Percentiles rank a stretch among this genome's conserved stretches.
Evolutionary conservation across 73 alveolate genomes (phyloP).

Genomic region (Breviolum minutum): DNA sequence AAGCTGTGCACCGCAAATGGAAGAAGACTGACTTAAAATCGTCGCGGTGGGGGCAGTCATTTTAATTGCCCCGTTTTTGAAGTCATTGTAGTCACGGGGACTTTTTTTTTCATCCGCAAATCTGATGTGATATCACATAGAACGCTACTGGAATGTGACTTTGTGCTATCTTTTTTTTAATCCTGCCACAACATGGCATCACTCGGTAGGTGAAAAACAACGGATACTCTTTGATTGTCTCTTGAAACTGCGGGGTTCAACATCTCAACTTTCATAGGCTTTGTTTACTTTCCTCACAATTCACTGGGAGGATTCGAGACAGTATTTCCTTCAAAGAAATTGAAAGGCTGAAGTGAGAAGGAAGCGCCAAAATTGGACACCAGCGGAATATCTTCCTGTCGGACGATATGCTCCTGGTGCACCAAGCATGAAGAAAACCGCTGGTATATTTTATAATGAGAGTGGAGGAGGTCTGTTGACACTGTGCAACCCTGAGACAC

Average conservation of each 20-base stretch:
- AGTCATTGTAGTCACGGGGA: no score
- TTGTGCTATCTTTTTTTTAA: no score
- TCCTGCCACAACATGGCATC: no score
- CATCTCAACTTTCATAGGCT: not conserved
- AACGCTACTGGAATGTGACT: no score
- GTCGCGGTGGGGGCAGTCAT: no score
- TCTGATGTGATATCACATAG: no score
- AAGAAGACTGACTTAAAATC: no score
- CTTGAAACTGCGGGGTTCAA: not conserved
- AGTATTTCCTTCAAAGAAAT: slow-evolving; percentile 66
- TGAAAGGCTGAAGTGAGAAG: slow-evolving; percentile 79
- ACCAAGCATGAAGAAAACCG: not conserved
- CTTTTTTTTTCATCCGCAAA: no score
- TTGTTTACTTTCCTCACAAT: not conserved
- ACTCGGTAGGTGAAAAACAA: not conserved
- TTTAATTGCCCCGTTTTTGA: no score
- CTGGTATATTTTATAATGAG: not conserved
- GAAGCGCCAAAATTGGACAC: slow-evolving; percentile 78
- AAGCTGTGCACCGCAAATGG: no score
- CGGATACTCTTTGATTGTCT: no score
- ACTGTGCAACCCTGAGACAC: not conserved
- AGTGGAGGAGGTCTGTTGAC: not conserved
- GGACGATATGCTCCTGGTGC: slow-evolving; percentile 74
- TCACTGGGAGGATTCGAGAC: slow-evolving; percentile 80
- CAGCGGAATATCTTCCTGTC: slow-evolving; percentile 77